phyloP scores from a whole-genome alignment of 208 protist species.

The Trypanosoma mega region DNA sequence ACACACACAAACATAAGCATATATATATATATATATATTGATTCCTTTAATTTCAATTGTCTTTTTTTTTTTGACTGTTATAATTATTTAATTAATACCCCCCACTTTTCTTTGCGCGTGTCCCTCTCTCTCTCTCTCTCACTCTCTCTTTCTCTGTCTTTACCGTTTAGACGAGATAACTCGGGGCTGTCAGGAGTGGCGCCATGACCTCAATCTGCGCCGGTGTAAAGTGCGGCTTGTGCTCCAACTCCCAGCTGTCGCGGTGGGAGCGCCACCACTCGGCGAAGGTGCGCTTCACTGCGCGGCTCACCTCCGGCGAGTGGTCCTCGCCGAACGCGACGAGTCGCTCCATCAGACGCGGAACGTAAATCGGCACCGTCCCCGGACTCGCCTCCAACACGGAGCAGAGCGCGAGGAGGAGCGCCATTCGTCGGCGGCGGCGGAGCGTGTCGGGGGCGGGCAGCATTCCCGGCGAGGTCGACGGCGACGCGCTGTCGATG shows the following conservation, averaged over 20 bases:
- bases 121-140: no score
- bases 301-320: conserved; percentile 40
- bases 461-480: neutral
- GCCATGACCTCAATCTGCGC: conserved; percentile 53
- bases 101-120: no score
- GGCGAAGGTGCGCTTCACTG: conserved; percentile 57
- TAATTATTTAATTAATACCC: no score
- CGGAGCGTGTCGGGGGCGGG: neutral
- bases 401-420: conserved; percentile 70
- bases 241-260: conserved; percentile 63
- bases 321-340: conserved; percentile 33
- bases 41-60: neutral
- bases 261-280: conserved; percentile 81
- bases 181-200: conserved; percentile 42
- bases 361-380: conserved; percentile 49
- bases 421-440: conserved; percentile 32
- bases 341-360: conserved; percentile 55
- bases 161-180: conserved; percentile 81
- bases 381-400: conserved; percentile 51
- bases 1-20: no score
- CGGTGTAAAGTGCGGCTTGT: conserved; percentile 55
- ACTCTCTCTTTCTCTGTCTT: no score
- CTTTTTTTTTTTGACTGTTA: neutral
- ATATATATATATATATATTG: conserved; percentile 30
- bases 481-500: neutral